Base-by-base conservation (phyloP, 78 protist genomes). In the Dictyostelium capitatum region DNA sequence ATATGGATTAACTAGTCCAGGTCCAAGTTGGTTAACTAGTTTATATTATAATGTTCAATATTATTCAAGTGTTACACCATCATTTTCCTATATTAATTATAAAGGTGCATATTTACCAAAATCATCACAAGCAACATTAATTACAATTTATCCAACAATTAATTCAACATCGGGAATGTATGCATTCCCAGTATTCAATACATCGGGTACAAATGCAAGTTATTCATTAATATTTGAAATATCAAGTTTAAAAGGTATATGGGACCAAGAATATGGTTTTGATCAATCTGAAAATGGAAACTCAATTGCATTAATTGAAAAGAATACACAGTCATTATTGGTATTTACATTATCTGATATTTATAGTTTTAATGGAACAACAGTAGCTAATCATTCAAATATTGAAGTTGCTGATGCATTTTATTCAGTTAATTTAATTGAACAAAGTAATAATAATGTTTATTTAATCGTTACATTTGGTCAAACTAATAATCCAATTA, bases 331-430 rank as follows among this genome's bases (percentile, higher is more conserved):
- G 9, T 64, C 73, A 9, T 69, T 69, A 37, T 7, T 69, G 25
- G 43, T 69, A 17, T 30, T 69, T 69, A 69, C 47, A 30, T 6
- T 69, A 32, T 69, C 77, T 10, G 77, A 69, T 69, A 69, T 69
- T n/a, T 69, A 69, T 69, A 32, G 50, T 37, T 37, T 69, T 69
- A 69, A 69, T 32, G 25, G 32, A 17, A 12, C 51, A 69, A 69
- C 51, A 12, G 77, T 37, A 32, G 46, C 77, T 30, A 32, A 32
- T 69, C 77, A 69, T 69, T 48, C 77, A 4, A 30, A 37, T 37
- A 14, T 69, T 69, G 9, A 5, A 3, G 1, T 64, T 8, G 43
- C 43, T 3, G 6, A 1, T 37, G 1, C 2, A 37, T 37, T 37
- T 37, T 37, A 37, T 37, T 37, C 43, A 37, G 43, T 2, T 37